These are phyloP conservation scores for Rosa multiflora DNA, from an alignment of 306 rosid species.

Conservation along the genomic window DNA sequence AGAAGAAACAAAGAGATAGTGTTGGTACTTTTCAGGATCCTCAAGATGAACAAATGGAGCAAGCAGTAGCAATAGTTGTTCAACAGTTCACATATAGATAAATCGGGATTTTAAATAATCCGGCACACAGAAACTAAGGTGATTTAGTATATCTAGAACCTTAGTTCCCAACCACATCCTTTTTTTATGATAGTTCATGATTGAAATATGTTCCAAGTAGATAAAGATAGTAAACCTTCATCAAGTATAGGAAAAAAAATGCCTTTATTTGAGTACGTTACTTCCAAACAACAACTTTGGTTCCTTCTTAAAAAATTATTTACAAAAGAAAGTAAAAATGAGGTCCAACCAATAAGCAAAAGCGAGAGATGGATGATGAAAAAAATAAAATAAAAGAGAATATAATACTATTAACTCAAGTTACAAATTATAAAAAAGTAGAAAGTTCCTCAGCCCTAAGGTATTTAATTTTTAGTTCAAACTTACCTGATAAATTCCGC, in stretches of 20 bases:
- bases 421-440: neutral
- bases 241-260: no score
- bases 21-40: neutral
- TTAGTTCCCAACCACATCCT: no score
- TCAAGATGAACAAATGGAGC: neutral
- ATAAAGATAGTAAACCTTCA: no score
- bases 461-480: slow-evolving; percentile 16
- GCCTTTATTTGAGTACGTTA: no score
- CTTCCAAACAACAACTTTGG: slow-evolving; percentile 80
- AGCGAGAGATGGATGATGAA: neutral
- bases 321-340: slow-evolving; percentile 7
- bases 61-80: neutral
- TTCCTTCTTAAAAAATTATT: slow-evolving; percentile 61
- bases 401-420: no score
- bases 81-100: neutral
- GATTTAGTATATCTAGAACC: neutral
- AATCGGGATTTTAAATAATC: neutral
- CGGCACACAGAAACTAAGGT: neutral
- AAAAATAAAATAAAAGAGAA: neutral
- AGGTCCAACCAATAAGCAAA: slow-evolving; percentile 24
- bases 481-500: slow-evolving; percentile 86
- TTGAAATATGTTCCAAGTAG: no score
- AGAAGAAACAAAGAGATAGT: neutral
- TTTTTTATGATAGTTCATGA: no score
- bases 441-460: neutral